Percentiles rank a stretch among this genome's conserved stretches.
phyloP scores from a whole-genome alignment of 2,329 filamentous ascomycete genomes.

The Pseudogymnoascus sp. region DNA sequence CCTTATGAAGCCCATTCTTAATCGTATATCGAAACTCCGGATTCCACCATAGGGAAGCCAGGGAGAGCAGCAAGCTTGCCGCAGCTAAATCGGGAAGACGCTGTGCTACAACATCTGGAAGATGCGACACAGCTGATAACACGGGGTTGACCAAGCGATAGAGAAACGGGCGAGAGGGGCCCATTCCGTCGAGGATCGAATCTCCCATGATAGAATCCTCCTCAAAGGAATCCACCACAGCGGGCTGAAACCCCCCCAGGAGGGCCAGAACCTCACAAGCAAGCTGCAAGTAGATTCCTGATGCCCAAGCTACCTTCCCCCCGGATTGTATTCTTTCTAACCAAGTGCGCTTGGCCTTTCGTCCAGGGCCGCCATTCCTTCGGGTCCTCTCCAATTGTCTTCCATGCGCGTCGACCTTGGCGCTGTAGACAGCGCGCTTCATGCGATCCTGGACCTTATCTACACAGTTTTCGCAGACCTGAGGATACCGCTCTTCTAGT shows the following conservation, averaged over 20 bases:
- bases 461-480: constrained; percentile 77
- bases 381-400: constrained; percentile 59
- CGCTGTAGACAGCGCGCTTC: constrained; percentile 67
- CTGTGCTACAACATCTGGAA: background rate
- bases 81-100: background rate
- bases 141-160: background rate
- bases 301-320: constrained; percentile 23
- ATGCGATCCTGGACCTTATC: constrained; percentile 66
- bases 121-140: background rate
- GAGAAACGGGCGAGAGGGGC: background rate
- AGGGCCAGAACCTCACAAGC: constrained; percentile 24
- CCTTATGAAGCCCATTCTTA: constrained; percentile 53
- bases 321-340: constrained; percentile 39
- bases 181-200: background rate
- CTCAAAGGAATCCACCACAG: background rate
- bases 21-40: constrained; percentile 55
- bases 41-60: constrained; percentile 60
- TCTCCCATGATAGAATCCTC: constrained; percentile 29
- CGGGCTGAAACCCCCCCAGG: background rate
- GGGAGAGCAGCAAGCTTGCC: background rate
- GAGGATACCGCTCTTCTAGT: constrained; percentile 79
- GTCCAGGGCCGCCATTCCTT: constrained; percentile 36
- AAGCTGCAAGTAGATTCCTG: constrained; percentile 25
- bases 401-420: constrained; percentile 36
- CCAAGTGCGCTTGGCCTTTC: constrained; percentile 33